Conservation (phyloP, 2,329 filamentous ascomycete species). For the Penicillium frequentans region DNA sequence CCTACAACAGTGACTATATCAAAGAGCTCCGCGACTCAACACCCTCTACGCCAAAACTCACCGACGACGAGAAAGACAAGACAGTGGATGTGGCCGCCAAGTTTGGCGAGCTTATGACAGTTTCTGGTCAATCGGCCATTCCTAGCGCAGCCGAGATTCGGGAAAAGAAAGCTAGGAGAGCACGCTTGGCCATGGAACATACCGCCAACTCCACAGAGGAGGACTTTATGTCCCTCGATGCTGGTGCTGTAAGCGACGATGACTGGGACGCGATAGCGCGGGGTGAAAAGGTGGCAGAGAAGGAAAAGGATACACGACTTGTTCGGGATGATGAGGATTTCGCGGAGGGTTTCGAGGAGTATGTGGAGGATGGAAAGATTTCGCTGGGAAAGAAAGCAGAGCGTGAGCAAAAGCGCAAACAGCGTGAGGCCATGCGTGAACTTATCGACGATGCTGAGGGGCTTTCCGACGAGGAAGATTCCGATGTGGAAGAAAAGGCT, state of each 20-base stretch:
- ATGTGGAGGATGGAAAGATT: conserved; percentile 79
- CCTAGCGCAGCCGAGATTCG: conserved; percentile 81
- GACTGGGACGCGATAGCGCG: conserved; percentile 46
- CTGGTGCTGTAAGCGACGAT: conserved; percentile 37
- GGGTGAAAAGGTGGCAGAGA: conserved; percentile 57
- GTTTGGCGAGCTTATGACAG: conserved; percentile 45
- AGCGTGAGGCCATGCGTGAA: conserved; percentile 76
- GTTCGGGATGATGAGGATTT: conserved; percentile 87
- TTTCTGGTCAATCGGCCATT: conserved; percentile 52
- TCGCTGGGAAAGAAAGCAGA: conserved; percentile 78
- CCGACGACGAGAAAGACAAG: conserved; percentile 51
- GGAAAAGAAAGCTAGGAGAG: conserved; percentile 86
- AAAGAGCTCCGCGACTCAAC: conserved; percentile 84
- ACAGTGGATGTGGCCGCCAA: conserved; percentile 52
- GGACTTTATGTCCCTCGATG: conserved; percentile 47
- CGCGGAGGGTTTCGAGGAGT: conserved; percentile 90
- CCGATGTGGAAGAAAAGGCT: conserved; percentile 63
- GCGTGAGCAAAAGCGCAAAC: conserved; percentile 63
- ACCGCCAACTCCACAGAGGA: conserved; percentile 67
- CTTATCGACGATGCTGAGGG: conserved; percentile 79
- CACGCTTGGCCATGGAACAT: conserved; percentile 73
- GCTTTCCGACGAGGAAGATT: conserved; percentile 63
- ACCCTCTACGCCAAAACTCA: conserved; percentile 69
- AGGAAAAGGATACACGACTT: conserved; percentile 69
- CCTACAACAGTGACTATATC: conserved; percentile 83